phyloP scores from a whole-genome alignment of 208 protist genomes.

The Leishmania tarentolae region DNA sequence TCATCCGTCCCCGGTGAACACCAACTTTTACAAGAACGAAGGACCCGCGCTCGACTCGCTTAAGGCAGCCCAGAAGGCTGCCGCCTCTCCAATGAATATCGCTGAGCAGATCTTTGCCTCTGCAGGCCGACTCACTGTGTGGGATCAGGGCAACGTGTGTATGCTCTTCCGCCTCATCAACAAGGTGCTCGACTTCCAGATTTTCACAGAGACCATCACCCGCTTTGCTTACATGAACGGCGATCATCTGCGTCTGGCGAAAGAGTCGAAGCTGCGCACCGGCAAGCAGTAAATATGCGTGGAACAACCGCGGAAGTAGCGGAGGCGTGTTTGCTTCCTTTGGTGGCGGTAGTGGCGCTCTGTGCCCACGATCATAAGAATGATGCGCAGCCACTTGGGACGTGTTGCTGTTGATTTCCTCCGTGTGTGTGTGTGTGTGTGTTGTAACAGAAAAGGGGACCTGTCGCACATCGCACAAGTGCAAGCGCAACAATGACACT shows the following conservation, averaged over 20 bases:
- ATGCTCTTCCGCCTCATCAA: constrained; percentile 72
- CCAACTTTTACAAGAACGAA: constrained; percentile 91
- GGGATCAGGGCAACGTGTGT: constrained; percentile 82
- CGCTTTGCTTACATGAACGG: constrained; percentile 76
- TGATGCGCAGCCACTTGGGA: background rate
- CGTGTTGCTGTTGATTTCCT: background rate
- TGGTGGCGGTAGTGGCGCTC: background rate
- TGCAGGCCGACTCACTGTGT: constrained; percentile 81
- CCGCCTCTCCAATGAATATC: constrained; percentile 73
- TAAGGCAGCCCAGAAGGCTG: constrained; percentile 72
- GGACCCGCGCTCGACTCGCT: constrained; percentile 77
- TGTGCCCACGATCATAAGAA: no score
- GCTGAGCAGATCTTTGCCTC: constrained; percentile 84
- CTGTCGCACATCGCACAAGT: background rate
- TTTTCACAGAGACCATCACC: constrained; percentile 80
- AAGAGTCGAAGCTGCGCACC: constrained; percentile 53
- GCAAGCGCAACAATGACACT: background rate
- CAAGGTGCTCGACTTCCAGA: constrained; percentile 86
- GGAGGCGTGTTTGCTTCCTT: constrained; percentile 3
- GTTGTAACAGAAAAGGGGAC: background rate
- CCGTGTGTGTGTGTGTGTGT: background rate
- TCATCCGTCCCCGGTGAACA: constrained; percentile 87
- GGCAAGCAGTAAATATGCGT: constrained; percentile 17
- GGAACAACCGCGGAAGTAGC: constrained; percentile 13
- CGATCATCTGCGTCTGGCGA: constrained; percentile 65